Evolutionary conservation across 2,329 filamentous ascomycete genomes (phyloP).

Genomic region (Fusarium palustre): DNA sequence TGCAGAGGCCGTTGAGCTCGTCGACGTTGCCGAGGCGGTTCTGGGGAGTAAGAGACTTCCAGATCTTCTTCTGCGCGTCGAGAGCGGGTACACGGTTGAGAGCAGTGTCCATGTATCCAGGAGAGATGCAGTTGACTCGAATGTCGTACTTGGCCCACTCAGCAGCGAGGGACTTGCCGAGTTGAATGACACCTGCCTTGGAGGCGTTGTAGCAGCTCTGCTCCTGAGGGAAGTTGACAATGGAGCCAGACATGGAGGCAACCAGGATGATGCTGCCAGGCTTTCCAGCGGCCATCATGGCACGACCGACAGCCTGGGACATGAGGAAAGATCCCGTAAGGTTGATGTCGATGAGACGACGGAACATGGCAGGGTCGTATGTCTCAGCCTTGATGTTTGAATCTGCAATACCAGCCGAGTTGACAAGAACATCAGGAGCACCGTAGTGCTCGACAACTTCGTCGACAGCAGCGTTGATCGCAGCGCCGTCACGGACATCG

Average conservation of each 20-base stretch:
- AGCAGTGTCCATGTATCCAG: constrained; percentile 88
- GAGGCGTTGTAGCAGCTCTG: constrained; percentile 86
- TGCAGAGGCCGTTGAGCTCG: constrained; percentile 81
- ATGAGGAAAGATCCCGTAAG: constrained; percentile 82
- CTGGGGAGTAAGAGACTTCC: constrained; percentile 80
- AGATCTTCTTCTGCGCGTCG: constrained; percentile 85
- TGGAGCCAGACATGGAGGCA: constrained; percentile 83
- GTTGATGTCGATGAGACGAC: constrained; percentile 84
- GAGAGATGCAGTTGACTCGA: constrained; percentile 85
- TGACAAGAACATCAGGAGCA: constrained; percentile 79
- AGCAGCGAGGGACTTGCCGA: constrained; percentile 82
- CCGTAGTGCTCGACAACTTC: constrained; percentile 75
- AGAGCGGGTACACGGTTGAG: constrained; percentile 82
- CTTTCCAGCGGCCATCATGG: constrained; percentile 79
- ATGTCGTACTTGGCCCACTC: constrained; percentile 87
- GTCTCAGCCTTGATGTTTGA: constrained; percentile 86
- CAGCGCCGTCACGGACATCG: constrained; percentile 77
- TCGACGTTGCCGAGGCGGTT: constrained; percentile 77
- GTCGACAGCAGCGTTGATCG: constrained; percentile 76
- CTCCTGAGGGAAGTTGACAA: constrained; percentile 89
- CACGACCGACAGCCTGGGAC: constrained; percentile 76
- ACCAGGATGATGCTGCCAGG: constrained; percentile 81
- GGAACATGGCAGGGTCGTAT: constrained; percentile 81
- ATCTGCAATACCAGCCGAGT: constrained; percentile 83
- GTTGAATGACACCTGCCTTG: constrained; percentile 82